phyloP scores from a whole-genome alignment of 352 stramenopile genomes.

The Phytophthora macrochlamydospora region DNA sequence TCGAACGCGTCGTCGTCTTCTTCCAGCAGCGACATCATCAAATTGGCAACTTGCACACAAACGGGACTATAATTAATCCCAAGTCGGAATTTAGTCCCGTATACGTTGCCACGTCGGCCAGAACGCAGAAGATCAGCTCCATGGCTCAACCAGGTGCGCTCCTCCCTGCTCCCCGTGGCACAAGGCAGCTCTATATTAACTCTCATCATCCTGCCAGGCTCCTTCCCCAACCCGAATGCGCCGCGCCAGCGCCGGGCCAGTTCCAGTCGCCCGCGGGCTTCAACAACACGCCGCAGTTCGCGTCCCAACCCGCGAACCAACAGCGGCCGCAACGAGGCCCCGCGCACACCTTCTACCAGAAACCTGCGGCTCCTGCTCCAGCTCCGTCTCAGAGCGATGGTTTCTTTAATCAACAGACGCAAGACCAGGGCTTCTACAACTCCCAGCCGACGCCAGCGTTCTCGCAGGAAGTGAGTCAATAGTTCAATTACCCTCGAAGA shows the following conservation, averaged over 20 bases:
- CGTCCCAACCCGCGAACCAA: conserved; percentile 37
- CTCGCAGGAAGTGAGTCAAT: conserved; percentile 42
- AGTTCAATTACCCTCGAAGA: background rate
- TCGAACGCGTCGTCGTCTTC: conserved; percentile 29
- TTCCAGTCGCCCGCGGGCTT: conserved; percentile 27
- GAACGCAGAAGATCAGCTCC: background rate
- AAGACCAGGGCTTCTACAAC: background rate
- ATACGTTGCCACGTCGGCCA: conserved; percentile 14
- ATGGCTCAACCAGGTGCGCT: conserved; percentile 40
- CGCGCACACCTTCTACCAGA: conserved; percentile 62
- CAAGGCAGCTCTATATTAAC: no score
- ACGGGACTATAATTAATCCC: background rate
- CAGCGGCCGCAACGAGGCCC: conserved; percentile 50
- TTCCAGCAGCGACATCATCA: conserved; percentile 14
- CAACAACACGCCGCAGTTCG: conserved; percentile 35
- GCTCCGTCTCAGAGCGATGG: conserved; percentile 23
- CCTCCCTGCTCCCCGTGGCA: background rate
- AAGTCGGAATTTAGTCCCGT: conserved; percentile 8
- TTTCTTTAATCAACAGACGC: conserved; percentile 31
- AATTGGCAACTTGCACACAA: background rate
- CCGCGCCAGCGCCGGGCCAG: conserved; percentile 45
- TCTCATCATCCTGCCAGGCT: conserved; percentile 31
- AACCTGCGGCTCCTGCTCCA: conserved; percentile 12
- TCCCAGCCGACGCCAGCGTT: conserved; percentile 28
- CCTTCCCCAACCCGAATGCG: conserved; percentile 62